phyloP scores from a whole-genome alignment of 345 rosid genomes.

The Physaria fendleri region DNA sequence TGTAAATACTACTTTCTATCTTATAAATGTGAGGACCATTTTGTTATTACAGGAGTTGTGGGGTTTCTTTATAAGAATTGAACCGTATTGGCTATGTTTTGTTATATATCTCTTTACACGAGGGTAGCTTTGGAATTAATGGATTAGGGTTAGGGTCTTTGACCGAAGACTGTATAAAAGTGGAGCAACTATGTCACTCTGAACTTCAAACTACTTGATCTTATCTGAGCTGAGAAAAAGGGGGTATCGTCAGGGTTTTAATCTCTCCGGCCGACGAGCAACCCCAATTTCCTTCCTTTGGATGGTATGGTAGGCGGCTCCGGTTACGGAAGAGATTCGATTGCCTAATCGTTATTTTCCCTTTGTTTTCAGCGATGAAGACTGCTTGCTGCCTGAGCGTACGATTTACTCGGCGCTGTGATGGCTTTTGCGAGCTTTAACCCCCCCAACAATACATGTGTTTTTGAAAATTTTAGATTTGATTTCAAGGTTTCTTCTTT shows the following conservation, averaged over 20 bases:
- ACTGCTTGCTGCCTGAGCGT: slow-evolving; percentile 76
- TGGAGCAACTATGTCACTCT: not conserved
- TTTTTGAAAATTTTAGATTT: not conserved
- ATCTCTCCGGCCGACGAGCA: slow-evolving; percentile 20
- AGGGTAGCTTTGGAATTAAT: slow-evolving; percentile 11
- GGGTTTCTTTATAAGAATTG: not conserved
- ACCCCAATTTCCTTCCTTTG: slow-evolving; percentile 28
- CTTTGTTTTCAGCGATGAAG: slow-evolving; percentile 56
- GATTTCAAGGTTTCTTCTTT: not conserved
- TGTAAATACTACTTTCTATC: slow-evolving; percentile 9
- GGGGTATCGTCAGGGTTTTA: not conserved
- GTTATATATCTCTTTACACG: not conserved
- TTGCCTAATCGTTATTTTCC: not conserved
- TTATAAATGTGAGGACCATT: not conserved
- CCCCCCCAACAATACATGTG: not conserved
- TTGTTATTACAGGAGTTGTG: not conserved
- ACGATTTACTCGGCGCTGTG: slow-evolving; percentile 38
- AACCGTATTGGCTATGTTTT: not conserved
- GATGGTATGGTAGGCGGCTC: slow-evolving; percentile 47
- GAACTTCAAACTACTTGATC: slow-evolving; percentile 52
- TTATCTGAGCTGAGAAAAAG: slow-evolving; percentile 62
- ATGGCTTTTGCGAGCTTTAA: slow-evolving; percentile 61
- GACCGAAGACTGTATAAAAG: not conserved
- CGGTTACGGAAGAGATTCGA: slow-evolving; percentile 13
- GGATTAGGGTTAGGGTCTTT: slow-evolving; percentile 2